Evolutionary conservation across 257 asterid species (phyloP), one percentile per base, ranked within the genome.

Genomic region (Plantago ovata): DNA sequence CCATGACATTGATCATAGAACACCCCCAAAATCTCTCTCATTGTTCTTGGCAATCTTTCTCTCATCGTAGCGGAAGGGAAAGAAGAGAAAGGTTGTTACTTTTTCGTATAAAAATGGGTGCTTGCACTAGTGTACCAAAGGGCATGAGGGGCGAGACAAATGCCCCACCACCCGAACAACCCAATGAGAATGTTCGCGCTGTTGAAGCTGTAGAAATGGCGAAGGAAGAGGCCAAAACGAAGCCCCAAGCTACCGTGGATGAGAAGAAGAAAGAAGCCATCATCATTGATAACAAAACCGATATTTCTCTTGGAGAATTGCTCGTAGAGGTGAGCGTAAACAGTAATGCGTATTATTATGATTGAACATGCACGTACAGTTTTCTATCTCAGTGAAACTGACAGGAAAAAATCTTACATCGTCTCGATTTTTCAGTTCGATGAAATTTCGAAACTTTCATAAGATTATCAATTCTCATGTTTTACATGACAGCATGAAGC

Each of bases 61-160:
- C 75, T 75, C 65, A 28, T 21, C 16, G 54, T 19, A 58, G 20
- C 5, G 16, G 24, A 40, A 55, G 47, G 36, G 38, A 63, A 21
- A 52, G 19, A 39, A 55, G 60, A 36, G 60, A 38, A 55, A 12
- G 47, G 42, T 55, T 55, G 33, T 16, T 60, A 67, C 55, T 38
- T 8, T 54, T 61, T 43, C 12, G 7, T 48, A 28, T 49, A 50
- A 50, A n/a, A 49, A 78, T 82, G 89, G 89, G 85, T 47, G 81
- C 85, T 9, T 82, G 89, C 50, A 81, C 85, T 42, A 82, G 83
- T 65, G 79, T 76, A 9, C 69, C 77, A 1, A 82, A 82, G 68
- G 75, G 56, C 61, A 72, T 77, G 82, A 79, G 67, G 63, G 77
- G n/a, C 20, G 73, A 72, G 22, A 69, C 61, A 56, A 47, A 64